Conservation (phyloP, 805 yeast genomes). For the Debaryomyces maramus region DNA sequence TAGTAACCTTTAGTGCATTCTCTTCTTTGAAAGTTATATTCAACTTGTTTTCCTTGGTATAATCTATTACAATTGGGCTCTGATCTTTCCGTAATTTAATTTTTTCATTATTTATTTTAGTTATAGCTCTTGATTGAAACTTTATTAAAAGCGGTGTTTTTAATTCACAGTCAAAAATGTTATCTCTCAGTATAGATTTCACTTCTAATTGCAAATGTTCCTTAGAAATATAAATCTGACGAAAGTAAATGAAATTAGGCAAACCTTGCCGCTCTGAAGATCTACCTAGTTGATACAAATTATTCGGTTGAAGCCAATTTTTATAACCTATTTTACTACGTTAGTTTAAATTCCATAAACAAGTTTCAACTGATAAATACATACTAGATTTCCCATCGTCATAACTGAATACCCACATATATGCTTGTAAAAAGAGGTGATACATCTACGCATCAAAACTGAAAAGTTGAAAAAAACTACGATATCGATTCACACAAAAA, state of each 20-base stretch:
- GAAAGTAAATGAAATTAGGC: not conserved
- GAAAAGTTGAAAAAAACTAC: not conserved
- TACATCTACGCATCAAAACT: no score
- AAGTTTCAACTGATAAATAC: slow-evolving; percentile 1
- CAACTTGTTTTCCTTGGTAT: not conserved
- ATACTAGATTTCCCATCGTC: slow-evolving; percentile 7
- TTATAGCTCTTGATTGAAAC: slow-evolving; percentile 31
- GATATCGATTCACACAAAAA: not conserved
- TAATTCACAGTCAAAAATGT: not conserved
- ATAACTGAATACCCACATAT: slow-evolving; percentile 10
- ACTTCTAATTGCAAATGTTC: slow-evolving; percentile 24
- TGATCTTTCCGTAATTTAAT: slow-evolving; percentile 19
- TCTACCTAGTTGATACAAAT: slow-evolving; percentile 27
- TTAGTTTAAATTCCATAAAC: not conserved
- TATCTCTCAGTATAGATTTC: slow-evolving; percentile 9
- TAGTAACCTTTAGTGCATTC: slow-evolving; percentile 12
- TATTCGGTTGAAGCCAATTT: slow-evolving; percentile 9
- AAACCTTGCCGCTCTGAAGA: slow-evolving; percentile 6
- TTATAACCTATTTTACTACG: not conserved
- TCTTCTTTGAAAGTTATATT: slow-evolving; percentile 11
- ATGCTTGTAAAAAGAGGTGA: not conserved
- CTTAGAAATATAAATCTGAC: slow-evolving; percentile 29
- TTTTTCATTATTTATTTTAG: slow-evolving; percentile 26
- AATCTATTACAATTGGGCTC: slow-evolving; percentile 1
- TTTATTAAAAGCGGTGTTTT: slow-evolving; percentile 20